Evolutionary conservation across 108 stramenopile genomes (phyloP).

Genomic region (Hondaea fermentalgiana): DNA sequence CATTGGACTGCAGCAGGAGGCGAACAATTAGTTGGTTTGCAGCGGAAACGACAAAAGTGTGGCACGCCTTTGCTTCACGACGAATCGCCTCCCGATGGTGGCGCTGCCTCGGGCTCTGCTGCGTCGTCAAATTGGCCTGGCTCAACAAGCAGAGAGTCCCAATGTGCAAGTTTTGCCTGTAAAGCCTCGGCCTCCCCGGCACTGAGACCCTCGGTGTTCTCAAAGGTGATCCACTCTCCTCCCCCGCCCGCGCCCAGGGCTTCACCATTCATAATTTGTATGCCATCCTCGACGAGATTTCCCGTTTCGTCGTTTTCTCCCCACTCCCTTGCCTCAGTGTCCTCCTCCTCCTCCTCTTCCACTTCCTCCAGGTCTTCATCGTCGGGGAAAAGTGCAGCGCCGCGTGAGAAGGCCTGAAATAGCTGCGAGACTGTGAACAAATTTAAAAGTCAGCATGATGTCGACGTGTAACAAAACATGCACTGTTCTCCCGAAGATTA

Average conservation of each 20-base stretch:
- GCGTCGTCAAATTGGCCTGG: background rate
- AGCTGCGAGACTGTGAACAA: too few relatives aligned
- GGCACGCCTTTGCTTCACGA: background rate
- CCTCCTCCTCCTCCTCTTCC: too few relatives aligned
- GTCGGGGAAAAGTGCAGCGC: too few relatives aligned
- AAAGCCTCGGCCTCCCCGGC: background rate
- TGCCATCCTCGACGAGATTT: background rate
- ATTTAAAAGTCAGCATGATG: too few relatives aligned
- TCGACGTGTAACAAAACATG: too few relatives aligned
- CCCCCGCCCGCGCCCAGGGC: background rate
- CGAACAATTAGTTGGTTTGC: background rate
- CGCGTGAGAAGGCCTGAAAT: too few relatives aligned
- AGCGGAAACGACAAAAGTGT: background rate
- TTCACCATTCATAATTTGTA: background rate
- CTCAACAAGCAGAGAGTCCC: background rate
- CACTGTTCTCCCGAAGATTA: too few relatives aligned
- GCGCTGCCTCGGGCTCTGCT: background rate
- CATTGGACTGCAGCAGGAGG: too few relatives aligned
- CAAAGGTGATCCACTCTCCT: background rate
- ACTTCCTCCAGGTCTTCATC: too few relatives aligned
- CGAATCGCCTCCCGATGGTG: background rate
- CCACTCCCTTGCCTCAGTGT: too few relatives aligned
- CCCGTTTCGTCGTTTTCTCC: too few relatives aligned
- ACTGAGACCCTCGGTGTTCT: background rate
- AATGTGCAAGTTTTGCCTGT: background rate